Evolutionary conservation across 2,329 filamentous ascomycete genomes (phyloP), one percentile per base, ranked within the genome.

Genomic region (Neodidymelliopsis sp.): DNA sequence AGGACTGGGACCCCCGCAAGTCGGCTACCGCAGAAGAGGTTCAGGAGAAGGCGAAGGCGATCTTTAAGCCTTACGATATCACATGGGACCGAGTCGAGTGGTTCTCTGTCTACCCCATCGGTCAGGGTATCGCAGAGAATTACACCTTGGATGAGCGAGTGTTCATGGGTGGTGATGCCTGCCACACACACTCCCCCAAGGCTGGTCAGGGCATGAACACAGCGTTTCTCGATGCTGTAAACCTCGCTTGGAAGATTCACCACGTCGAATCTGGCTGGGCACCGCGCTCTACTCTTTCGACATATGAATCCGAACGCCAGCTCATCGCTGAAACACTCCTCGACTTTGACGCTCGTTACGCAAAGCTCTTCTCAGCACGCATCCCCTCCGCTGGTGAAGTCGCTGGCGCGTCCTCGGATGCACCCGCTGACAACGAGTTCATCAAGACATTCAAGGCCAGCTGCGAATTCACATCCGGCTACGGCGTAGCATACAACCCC

Each of bases 191-290:
- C 69, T 67, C 76, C 45, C 84, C 84, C 44, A 87, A 86, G 71
- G 84, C 84, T 11, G 84, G 84, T 12, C 84, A 86, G 62, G 84
- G 84, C 48, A 86, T 83, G 81, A 83, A 83, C 74, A 83, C 82
- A 56, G 78, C 83, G 16, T 82, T 82, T 73, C 72, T 81, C 36
- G 78, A 81, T 63, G 91, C 91, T 0, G 84, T 91, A 52, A 97
- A 97, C 72, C 79, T 97, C 29, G 92, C 92, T 6, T 97, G 92
- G 92, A 97, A 97, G 77, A 89, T 97, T 40, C 92, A 96, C 69
- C 86, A 89, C 25, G 93, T 97, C 8, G 91, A 96, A 69, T 81
- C 82, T 19, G 91, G 91, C 10, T 90, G 96, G 59, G 90, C 91
- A 1, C 76, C 85, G 22, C 87, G 89, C 53, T 83, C 84, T 3